phyloP scores from a whole-genome alignment of 345 rosid genomes.

The Citrus inodora region DNA sequence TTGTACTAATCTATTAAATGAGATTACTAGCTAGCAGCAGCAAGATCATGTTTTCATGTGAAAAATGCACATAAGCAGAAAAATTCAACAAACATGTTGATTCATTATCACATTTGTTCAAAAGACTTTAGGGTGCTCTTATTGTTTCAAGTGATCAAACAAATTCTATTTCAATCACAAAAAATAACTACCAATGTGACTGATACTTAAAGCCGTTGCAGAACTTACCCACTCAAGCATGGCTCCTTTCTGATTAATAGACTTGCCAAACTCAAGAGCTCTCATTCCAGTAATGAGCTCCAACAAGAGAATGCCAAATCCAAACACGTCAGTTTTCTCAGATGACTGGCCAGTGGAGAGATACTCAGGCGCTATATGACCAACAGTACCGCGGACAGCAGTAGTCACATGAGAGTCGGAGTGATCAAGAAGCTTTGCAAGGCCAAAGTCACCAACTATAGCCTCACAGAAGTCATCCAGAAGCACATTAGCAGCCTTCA shows the following conservation, averaged over 20 bases:
- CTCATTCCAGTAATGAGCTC: slow-evolving; percentile 96
- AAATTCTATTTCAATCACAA: neutral
- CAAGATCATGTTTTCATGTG: neutral
- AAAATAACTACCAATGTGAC: neutral
- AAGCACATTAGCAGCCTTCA: slow-evolving; percentile 89
- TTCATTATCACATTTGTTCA: neutral
- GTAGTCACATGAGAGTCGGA: slow-evolving; percentile 92
- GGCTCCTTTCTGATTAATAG: slow-evolving; percentile 81
- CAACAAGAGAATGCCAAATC: slow-evolving; percentile 85
- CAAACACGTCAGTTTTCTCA: slow-evolving; percentile 93
- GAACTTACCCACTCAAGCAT: slow-evolving; percentile 85
- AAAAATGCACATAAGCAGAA: neutral
- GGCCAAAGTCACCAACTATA: slow-evolving; percentile 95
- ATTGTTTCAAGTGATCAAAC: neutral
- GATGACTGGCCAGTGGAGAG: slow-evolving; percentile 97
- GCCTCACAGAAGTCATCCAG: slow-evolving; percentile 85
- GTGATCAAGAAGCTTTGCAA: slow-evolving; percentile 89
- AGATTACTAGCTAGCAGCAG: neutral
- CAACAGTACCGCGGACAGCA: slow-evolving; percentile 93
- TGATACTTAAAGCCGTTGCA: neutral
- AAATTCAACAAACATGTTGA: neutral
- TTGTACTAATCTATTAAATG: neutral
- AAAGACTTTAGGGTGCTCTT: neutral
- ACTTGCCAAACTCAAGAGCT: slow-evolving; percentile 88
- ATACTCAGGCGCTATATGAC: slow-evolving; percentile 94